Evolutionary conservation across 306 rosid species (phyloP), one percentile per base, ranked within the genome.

Genomic region (Glycine latifolia): DNA sequence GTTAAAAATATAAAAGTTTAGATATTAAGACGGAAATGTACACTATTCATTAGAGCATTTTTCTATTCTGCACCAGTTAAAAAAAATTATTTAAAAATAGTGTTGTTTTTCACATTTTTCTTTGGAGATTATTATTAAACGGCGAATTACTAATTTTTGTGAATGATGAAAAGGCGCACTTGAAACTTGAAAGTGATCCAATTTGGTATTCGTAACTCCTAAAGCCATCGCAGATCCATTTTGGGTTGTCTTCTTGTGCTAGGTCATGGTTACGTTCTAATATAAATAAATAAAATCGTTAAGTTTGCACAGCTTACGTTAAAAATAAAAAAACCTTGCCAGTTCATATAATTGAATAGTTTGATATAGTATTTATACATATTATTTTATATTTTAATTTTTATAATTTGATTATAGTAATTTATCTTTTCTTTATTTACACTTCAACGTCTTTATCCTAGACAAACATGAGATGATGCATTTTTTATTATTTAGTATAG

Each of bases 171-270:
- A 47, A 71, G 76, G 47, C 44, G 47, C 76, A 71, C 46, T 71
- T 39, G 43, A 20, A 20, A 20, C 20, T 35, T 12, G 3, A 26
- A 12, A 48, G 44, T 11, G 59, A 17, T 17, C 20, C 75, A 10
- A 10, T 69, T 69, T 5, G 41, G 8, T 15, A 46, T 16, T 17
- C 56, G 8, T 12, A 31, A 46, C 10, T 17, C 56, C 4, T 26
- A 31, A 71, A 26, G 47, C 4, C 61, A 50, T 69, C 17, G 3
- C 43, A 10, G 26, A 71, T 50, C 26, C 47, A 71, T 49, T 31
- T 49, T 71, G 13, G 14, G 4, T 26, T 50, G 76, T 71, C 76
- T 71, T 71, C 60, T 71, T 49, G 10, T 69, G 56, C 74, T 17
- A 17, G 3, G 56, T 16, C 56, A 26, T 17, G 39, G 41, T 56